Base-by-base conservation (phyloP, 495 filamentous ascomycete genomes). In the Lophiotrema nucula region DNA sequence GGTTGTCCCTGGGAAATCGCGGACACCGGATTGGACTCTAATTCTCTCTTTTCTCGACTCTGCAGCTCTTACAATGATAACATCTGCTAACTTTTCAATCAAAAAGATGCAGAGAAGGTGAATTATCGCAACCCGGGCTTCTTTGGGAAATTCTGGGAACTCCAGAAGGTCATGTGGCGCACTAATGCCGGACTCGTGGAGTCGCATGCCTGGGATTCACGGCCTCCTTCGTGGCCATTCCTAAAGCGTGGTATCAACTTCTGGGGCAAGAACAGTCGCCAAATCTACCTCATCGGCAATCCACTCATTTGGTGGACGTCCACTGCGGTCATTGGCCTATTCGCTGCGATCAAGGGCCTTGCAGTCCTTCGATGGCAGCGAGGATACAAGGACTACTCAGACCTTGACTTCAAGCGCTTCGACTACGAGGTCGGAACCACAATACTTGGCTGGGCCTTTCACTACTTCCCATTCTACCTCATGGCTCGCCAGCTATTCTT, bases 81-180 rank as follows among this genome's bases (percentile, higher is more conserved):
- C n/a, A n/a, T n/a, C n/a, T n/a, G n/a, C n/a, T n/a, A n/a, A n/a
- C n/a, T n/a, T n/a, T n/a, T n/a, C n/a, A n/a, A n/a, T n/a, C n/a
- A n/a, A 24, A 77, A 75, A 31, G 77, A 86, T 60, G 84, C 89
- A 21, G 93, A 97, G 71, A 95, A 86, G 72, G 92, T 96, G 66
- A 98, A 97, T 70, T 98, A 98, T 70, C 80, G 82, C 55, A 87
- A 96, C 64, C 93, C 93, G 18, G 93, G 93, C 13, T 97, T 98
- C 79, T 81, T 97, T 52, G 95, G 92, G 52, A 98, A 97, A 69
- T 98, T 98, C 77, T 96, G 89, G 89, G 93, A 98, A 74, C 78
- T 98, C n/a, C 92, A 98, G 71, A 90, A 90, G 72, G 95, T 98
- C 35, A 98, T 98, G 93, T 98, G 93, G 93, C 88, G 81, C 58